phyloP scores from a whole-genome alignment of 2,329 filamentous ascomycete genomes.

The Furcasterigmium sp. region DNA sequence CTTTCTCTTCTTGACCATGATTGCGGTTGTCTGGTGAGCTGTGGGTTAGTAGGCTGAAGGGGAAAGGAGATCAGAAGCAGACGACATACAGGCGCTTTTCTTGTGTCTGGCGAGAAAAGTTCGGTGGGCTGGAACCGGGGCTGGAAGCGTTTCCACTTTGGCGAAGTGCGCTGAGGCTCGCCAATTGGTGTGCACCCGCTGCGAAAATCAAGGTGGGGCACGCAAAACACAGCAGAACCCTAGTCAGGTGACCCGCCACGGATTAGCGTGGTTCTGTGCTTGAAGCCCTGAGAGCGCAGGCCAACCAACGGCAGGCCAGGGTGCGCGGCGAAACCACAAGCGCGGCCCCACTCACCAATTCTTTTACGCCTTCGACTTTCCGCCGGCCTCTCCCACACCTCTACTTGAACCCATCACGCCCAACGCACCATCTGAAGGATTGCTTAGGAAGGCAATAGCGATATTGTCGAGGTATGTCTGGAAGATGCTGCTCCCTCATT shows the following conservation, averaged over 20 bases:
- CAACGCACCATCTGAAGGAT: constrained; percentile 46
- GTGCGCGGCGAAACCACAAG: not conserved
- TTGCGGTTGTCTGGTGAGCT: constrained; percentile 45
- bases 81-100: constrained; percentile 13
- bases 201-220: not conserved
- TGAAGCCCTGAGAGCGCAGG: not conserved
- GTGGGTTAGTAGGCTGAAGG: constrained; percentile 19
- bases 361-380: constrained; percentile 16
- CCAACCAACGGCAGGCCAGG: not conserved
- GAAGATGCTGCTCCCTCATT: constrained; percentile 36
- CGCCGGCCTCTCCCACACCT: constrained; percentile 20
- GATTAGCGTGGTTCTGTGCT: not conserved
- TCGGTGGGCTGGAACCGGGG: constrained; percentile 8
- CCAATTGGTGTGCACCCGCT: too few relatives aligned
- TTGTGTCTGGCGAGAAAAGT: constrained; percentile 5
- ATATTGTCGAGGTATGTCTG: constrained; percentile 60
- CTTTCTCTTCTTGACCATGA: constrained; percentile 70
- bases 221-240: not conserved
- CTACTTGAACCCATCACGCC: constrained; percentile 9
- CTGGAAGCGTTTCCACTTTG: not conserved
- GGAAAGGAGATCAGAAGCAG: constrained; percentile 10
- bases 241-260: constrained; percentile 2
- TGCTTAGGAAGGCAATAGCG: constrained; percentile 58
- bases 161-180: not conserved
- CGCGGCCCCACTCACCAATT: constrained; percentile 11